phyloP scores from a whole-genome alignment of 148 eudicot species.

The Rhododendron williamsianum region DNA sequence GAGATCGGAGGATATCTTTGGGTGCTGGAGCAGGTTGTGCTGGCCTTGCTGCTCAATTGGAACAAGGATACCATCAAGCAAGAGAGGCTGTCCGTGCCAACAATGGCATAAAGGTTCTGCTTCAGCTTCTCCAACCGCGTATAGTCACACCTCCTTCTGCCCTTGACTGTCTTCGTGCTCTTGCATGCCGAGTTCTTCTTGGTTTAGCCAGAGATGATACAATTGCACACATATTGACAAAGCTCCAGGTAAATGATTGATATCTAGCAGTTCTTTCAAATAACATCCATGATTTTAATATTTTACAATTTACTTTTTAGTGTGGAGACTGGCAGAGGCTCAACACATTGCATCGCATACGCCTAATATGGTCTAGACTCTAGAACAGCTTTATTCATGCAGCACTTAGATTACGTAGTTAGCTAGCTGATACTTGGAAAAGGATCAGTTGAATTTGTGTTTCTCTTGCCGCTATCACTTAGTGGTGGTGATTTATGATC shows the following conservation, averaged over 20 bases:
- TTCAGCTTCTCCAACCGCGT: constrained; percentile 91
- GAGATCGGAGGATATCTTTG: constrained; percentile 90
- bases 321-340: background rate
- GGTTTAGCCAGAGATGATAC: constrained; percentile 97
- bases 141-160: constrained; percentile 73
- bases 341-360: background rate
- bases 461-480: background rate
- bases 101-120: constrained; percentile 90
- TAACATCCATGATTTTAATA: background rate
- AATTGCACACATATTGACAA: constrained; percentile 91
- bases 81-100: constrained; percentile 96
- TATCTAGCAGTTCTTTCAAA: background rate
- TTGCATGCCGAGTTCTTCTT: constrained; percentile 93
- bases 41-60: constrained; percentile 94
- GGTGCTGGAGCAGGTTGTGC: constrained; percentile 93
- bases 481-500: background rate
- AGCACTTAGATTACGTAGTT: background rate
- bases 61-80: constrained; percentile 92
- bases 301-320: background rate
- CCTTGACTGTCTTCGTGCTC: constrained; percentile 95
- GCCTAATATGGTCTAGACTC: background rate
- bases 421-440: background rate
- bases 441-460: background rate
- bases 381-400: background rate
- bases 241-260: constrained; percentile 64